Conservation (phyloP, 805 yeast species). For the Saturnispora ahearnii region DNA sequence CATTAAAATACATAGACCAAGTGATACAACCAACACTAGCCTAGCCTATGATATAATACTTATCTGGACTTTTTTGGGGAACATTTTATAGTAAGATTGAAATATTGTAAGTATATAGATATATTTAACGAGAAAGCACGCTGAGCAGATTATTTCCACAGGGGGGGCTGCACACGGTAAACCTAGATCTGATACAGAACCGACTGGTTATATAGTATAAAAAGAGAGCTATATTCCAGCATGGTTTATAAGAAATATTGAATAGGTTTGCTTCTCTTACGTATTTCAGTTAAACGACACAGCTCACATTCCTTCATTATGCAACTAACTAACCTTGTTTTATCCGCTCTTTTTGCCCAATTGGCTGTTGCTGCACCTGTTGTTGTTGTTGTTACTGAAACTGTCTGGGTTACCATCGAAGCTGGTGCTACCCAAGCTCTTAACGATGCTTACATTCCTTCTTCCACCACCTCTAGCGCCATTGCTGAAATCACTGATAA, state of each 20-base stretch:
- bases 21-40: no score
- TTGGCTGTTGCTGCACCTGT: conserved; percentile 20
- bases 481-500: neutral
- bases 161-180: conserved; percentile 3
- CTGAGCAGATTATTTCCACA: neutral
- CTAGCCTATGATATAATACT: no score
- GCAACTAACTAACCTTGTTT: conserved; percentile 15
- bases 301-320: conserved; percentile 8
- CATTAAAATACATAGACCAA: no score
- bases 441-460: conserved; percentile 13
- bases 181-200: neutral
- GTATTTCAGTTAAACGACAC: neutral
- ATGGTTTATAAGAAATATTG: neutral
- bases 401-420: conserved; percentile 20
- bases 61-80: no score
- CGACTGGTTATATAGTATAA: neutral
- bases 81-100: no score
- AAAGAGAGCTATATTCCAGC: neutral
- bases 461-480: neutral
- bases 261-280: no score
- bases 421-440: conserved; percentile 11
- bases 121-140: neutral
- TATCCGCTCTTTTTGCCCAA: conserved; percentile 17
- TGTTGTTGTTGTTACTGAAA: conserved; percentile 18
- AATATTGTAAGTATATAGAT: no score